Percentiles rank a stretch among this genome's conserved stretches.
These are phyloP conservation scores for Sporobolomyces roseus DNA, from an alignment of 768 basidiomycete genomes.

Conservation along the genomic window DNA sequence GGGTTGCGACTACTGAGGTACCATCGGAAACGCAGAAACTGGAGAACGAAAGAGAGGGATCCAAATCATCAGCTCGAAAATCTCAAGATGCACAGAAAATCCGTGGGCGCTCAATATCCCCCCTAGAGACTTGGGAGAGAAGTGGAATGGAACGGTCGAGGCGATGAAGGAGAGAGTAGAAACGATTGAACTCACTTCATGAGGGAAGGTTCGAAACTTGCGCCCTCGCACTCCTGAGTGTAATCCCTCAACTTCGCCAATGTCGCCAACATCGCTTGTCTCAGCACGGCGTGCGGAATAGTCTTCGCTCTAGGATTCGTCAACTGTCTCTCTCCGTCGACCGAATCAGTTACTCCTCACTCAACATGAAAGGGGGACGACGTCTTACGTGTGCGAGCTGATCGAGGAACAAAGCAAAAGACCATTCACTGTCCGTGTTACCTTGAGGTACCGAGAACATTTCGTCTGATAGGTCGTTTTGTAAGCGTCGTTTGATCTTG, in stretches of 20 bases:
- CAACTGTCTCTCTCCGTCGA: no score
- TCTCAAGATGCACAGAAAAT: no score
- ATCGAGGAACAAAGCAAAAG: slow-evolving; percentile 83
- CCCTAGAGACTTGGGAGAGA: no score
- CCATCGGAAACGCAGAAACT: slow-evolving; percentile 98
- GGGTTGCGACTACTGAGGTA: slow-evolving; percentile 82
- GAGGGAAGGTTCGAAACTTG: slow-evolving; percentile 54
- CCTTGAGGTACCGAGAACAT: slow-evolving; percentile 83
- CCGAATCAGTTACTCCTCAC: no score
- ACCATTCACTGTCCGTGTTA: slow-evolving; percentile 98
- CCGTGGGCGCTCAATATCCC: no score
- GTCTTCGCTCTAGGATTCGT: slow-evolving; percentile 70
- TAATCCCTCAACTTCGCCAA: slow-evolving; percentile 72
- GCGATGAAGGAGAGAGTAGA: background rate
- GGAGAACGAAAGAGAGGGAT: slow-evolving; percentile 51
- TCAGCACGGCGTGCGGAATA: slow-evolving; percentile 68
- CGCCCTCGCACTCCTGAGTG: slow-evolving; percentile 54
- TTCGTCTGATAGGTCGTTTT: slow-evolving; percentile 70
- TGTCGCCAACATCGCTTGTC: slow-evolving; percentile 82
- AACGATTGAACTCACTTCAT: slow-evolving; percentile 32
- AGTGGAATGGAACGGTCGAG: no score
- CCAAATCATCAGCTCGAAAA: background rate
- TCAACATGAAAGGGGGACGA: no score
- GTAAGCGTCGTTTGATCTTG: slow-evolving; percentile 73
- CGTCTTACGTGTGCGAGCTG: slow-evolving; percentile 8